Evolutionary conservation across 2,329 filamentous ascomycete species (phyloP), one percentile per base, ranked within the genome.

Genomic region (Hypoxylon sp.): DNA sequence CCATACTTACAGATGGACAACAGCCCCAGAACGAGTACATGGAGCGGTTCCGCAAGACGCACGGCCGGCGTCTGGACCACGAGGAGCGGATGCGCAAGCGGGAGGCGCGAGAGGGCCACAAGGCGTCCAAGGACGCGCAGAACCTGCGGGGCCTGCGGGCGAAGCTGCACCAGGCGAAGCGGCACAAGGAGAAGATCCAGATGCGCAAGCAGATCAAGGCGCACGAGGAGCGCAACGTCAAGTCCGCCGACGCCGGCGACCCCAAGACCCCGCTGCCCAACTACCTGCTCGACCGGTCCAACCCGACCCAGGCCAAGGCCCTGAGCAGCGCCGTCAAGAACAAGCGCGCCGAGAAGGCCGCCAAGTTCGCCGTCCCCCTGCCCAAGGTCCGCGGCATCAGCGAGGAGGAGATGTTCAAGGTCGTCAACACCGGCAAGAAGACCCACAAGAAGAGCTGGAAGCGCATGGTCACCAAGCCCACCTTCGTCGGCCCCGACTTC

Each of bases 361-460:
- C 96, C 52, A 92, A 95, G 77, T 98, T 97, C 78, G 87, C 87
- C 30, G 96, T 98, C 38, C 96, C 96, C 1, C 80, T 99, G 75
- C 96, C 96, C 33, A 97, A 97, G 82, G 96, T 98, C 45, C 88
- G 92, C 75, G 95, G 93, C 69, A 97, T 98, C 73, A 89, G 88
- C 71, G 95, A 98, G 83, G 93, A 97, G 84, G 95, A 97, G 83
- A 95, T 97, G 91, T 98, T 98, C 85, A 95, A 93, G 81, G 94
- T 97, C 12, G 89, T 98, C 75, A 93, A 93, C 83, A 98, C 95
- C 30, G 95, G 96, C 74, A 96, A 96, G 87, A 97, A 97, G 85
- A 93, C 90, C 1, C 85, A 89, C 60, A 93, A 69, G 87, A 96
- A 96, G 85, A 85, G 84, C 61, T 87, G 90, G 90, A 92, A 92